These are phyloP conservation scores for Phytophthora ohioensis DNA, from an alignment of 352 stramenopile species.

Conservation along the genomic window DNA sequence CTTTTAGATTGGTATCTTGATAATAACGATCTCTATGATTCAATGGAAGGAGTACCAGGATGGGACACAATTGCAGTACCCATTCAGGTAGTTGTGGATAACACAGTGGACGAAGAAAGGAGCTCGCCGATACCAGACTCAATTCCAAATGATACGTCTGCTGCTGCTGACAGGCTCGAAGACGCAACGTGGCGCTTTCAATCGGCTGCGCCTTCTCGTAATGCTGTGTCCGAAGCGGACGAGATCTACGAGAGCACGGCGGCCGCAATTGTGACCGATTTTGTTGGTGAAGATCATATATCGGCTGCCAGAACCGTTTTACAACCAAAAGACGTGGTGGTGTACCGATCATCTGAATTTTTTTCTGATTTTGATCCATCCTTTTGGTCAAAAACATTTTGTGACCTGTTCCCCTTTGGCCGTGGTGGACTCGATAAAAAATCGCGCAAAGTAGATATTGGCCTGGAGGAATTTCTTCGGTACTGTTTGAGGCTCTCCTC, in stretches of 20 bases:
- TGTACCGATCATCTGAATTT: conserved; percentile 30
- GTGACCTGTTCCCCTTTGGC: conserved; percentile 10
- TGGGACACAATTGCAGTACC: not conserved
- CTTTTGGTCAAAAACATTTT: conserved; percentile 30
- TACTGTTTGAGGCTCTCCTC: conserved; percentile 7
- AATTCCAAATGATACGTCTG: not conserved
- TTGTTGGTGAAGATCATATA: not conserved
- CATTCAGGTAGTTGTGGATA: not conserved
- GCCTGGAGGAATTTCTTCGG: conserved; percentile 2
- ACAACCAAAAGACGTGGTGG: not conserved
- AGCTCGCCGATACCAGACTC: not conserved
- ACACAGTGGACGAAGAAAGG: not conserved
- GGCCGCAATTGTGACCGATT: not conserved
- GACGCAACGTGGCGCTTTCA: conserved; percentile 4
- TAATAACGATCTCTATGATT: conserved; percentile 9
- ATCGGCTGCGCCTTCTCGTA: not conserved
- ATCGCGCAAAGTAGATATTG: conserved; percentile 9
- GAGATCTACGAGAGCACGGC: not conserved
- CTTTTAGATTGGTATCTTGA: conserved; percentile 1
- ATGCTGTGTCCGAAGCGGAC: not conserved
- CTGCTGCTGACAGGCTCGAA: not conserved
- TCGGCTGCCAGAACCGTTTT: not conserved
- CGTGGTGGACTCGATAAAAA: conserved; percentile 29
- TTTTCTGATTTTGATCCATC: conserved; percentile 31
- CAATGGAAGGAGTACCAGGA: not conserved